These are phyloP conservation scores for Anisodus tanguticus DNA, from an alignment of 257 asterid species.

Conservation along the genomic window DNA sequence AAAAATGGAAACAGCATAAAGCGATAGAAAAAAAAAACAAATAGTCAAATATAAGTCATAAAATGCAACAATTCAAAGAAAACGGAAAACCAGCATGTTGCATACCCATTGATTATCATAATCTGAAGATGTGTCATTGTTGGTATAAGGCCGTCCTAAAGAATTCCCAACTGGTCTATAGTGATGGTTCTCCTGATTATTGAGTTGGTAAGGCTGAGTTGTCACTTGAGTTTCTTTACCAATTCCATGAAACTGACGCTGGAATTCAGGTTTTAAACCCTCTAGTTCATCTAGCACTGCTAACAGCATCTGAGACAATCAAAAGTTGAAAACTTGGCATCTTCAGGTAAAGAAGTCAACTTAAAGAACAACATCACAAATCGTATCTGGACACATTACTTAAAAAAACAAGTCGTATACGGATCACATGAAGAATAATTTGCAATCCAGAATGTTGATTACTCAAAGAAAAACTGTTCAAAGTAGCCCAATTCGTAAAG, in stretches of 20 bases:
- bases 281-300: slow-evolving; percentile 80
- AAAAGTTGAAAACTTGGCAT: slow-evolving; percentile 29
- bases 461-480: slow-evolving; percentile 5
- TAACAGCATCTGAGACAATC: slow-evolving; percentile 52
- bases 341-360: slow-evolving; percentile 19
- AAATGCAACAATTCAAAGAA: slow-evolving; percentile 20
- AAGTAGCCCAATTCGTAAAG: neutral
- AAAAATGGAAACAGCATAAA: neutral
- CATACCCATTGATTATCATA: slow-evolving; percentile 57
- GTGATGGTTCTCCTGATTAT: slow-evolving; percentile 47
- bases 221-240: slow-evolving; percentile 48
- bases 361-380: slow-evolving; percentile 31
- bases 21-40: neutral
- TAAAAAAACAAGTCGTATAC: slow-evolving; percentile 18
- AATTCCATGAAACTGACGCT: slow-evolving; percentile 50
- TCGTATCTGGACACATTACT: slow-evolving; percentile 22
- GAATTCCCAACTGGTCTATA: slow-evolving; percentile 39
- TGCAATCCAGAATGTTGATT: neutral
- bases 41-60: neutral
- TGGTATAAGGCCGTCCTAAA: slow-evolving; percentile 30
- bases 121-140: slow-evolving; percentile 45
- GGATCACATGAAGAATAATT: slow-evolving; percentile 6
- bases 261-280: slow-evolving; percentile 67
- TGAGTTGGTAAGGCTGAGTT: slow-evolving; percentile 44
- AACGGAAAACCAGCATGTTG: slow-evolving; percentile 12